These are phyloP conservation scores for Lagenidium giganteum DNA, from an alignment of 352 stramenopile genomes.

Conservation along the genomic window DNA sequence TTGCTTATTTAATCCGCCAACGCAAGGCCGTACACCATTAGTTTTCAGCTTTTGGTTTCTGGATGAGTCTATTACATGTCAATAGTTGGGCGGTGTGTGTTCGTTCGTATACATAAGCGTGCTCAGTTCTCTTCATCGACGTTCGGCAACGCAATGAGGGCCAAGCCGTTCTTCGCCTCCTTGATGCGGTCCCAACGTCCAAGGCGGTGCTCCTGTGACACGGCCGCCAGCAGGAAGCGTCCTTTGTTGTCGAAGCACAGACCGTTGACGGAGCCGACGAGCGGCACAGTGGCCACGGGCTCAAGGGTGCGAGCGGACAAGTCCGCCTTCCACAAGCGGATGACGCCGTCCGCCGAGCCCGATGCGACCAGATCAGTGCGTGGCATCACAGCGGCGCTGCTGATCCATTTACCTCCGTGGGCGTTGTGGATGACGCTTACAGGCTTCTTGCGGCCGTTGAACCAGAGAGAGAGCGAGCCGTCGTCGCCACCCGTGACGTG, in stretches of 20 bases:
- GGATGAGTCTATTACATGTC: slow-evolving; percentile 1
- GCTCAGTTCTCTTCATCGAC: slow-evolving; percentile 21
- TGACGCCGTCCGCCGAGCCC: slow-evolving; percentile 87
- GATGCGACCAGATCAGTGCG: slow-evolving; percentile 89
- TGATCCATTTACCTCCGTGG: slow-evolving; percentile 92
- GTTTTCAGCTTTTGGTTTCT: too few species aligned
- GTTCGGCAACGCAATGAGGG: slow-evolving; percentile 80
- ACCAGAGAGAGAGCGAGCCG: slow-evolving; percentile 89
- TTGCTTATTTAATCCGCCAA: too few species aligned
- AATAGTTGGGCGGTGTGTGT: too few species aligned
- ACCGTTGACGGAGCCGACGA: slow-evolving; percentile 69
- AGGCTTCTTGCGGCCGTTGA: slow-evolving; percentile 92
- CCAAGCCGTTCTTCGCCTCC: slow-evolving; percentile 86
- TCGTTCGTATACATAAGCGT: too few species aligned
- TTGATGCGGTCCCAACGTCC: slow-evolving; percentile 90
- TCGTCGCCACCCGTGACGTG: slow-evolving; percentile 92
- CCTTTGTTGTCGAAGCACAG: slow-evolving; percentile 75
- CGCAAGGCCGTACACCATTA: too few species aligned
- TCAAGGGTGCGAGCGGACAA: slow-evolving; percentile 58
- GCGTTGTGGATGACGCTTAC: slow-evolving; percentile 74
- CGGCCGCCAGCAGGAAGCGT: slow-evolving; percentile 85
- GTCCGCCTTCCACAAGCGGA: slow-evolving; percentile 90
- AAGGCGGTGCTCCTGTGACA: slow-evolving; percentile 91
- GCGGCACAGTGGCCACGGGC: slow-evolving; percentile 64
- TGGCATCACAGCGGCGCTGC: slow-evolving; percentile 82